phyloP scores from a whole-genome alignment of 306 rosid genomes.

The Dalbergia cultrata region DNA sequence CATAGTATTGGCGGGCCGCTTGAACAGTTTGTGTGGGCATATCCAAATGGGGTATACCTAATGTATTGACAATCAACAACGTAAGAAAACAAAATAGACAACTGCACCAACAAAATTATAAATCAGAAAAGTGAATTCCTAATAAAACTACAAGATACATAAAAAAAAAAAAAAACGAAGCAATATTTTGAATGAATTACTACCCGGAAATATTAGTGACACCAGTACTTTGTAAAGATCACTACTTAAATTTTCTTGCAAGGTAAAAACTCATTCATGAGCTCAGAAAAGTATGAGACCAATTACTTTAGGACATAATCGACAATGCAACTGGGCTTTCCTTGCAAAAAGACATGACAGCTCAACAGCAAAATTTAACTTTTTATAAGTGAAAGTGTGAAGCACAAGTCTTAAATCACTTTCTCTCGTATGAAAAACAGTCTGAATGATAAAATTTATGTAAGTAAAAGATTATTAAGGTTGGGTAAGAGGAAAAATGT shows the following conservation, averaged over 20 bases:
- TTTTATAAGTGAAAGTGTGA: constrained; percentile 14
- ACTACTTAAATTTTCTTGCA: background rate
- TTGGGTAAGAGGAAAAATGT: constrained; percentile 37
- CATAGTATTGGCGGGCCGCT: constrained; percentile 79
- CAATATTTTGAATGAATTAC: constrained; percentile 12
- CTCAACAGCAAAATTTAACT: constrained; percentile 19
- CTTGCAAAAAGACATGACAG: background rate
- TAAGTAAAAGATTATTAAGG: constrained; percentile 24
- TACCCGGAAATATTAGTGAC: constrained; percentile 23
- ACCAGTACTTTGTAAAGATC: background rate
- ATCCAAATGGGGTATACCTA: constrained; percentile 97
- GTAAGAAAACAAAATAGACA: background rate
- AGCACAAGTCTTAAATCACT: constrained; percentile 4
- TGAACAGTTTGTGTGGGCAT: constrained; percentile 90
- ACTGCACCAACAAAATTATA: background rate
- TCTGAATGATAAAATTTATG: background rate
- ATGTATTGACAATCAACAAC: constrained; percentile 24
- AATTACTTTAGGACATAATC: background rate
- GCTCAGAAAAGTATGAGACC: constrained; percentile 4
- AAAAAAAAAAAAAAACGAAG: constrained; percentile 26
- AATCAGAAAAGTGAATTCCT: constrained; percentile 10
- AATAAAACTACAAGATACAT: background rate
- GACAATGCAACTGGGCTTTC: constrained; percentile 37
- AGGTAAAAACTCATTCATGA: constrained; percentile 16
- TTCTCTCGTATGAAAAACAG: background rate